Conservation (phyloP, 1,284 basidiomycete genomes). For the Golubevia pallescens region DNA sequence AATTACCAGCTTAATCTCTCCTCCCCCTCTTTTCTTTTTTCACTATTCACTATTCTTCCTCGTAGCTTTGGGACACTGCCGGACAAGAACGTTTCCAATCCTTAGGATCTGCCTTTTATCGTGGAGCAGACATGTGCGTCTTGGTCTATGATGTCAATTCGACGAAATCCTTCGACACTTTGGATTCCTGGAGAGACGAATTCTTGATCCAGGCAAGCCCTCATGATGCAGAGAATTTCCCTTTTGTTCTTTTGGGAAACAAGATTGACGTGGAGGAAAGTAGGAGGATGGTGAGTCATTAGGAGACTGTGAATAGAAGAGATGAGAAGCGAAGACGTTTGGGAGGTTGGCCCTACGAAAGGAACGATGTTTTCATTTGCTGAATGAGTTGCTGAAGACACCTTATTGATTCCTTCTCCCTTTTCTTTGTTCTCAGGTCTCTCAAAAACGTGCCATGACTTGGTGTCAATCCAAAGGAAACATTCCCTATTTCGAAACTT, state of each 20-base stretch:
- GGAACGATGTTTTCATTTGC: no score
- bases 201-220: slow-evolving; percentile 79
- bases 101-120: slow-evolving; percentile 96
- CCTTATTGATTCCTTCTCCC: slow-evolving; percentile 4
- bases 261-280: slow-evolving; percentile 99
- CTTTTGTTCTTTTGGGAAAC: slow-evolving; percentile 97
- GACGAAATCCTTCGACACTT: slow-evolving; percentile 94
- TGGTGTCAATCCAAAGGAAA: slow-evolving; percentile 99
- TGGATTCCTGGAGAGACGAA: slow-evolving; percentile 63
- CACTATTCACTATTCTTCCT: slow-evolving; percentile 6
- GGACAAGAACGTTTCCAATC: slow-evolving; percentile 99
- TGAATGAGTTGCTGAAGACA: neutral
- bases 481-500: slow-evolving; percentile 99
- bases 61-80: slow-evolving; percentile 90
- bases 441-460: slow-evolving; percentile 99
- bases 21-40: slow-evolving; percentile 1
- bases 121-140: slow-evolving; percentile 98
- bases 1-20: neutral
- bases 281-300: slow-evolving; percentile 82
- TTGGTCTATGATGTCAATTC: slow-evolving; percentile 99
- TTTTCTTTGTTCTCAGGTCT: slow-evolving; percentile 73
- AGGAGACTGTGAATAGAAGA: neutral
- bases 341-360: no score
- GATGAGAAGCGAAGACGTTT: neutral
- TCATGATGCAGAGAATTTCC: slow-evolving; percentile 98